A percentile compares a stretch with the other conserved stretches of the same genome.
These are phyloP conservation scores for Beverwykella pulmonaria DNA, from an alignment of 495 filamentous ascomycete species.

Conservation along the genomic window DNA sequence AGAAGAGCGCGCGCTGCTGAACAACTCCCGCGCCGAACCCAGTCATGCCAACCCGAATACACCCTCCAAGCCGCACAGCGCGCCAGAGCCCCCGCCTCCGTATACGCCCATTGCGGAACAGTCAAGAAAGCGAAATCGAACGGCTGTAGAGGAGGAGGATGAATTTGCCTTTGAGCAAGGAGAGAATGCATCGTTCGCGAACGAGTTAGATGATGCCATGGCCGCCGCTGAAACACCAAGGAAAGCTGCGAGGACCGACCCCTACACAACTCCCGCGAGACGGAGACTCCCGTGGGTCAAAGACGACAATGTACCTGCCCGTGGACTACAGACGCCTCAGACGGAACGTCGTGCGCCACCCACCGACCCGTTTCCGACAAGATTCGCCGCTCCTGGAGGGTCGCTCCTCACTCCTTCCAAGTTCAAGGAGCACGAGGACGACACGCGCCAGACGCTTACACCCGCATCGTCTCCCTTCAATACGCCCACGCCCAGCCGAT, in stretches of 20 bases:
- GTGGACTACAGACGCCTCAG: conserved; percentile 37
- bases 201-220: conserved; percentile 10
- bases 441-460: background rate
- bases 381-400: conserved; percentile 36
- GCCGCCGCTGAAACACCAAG: conserved; percentile 49
- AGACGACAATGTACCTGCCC: conserved; percentile 23
- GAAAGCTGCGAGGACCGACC: conserved; percentile 53
- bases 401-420: conserved; percentile 18
- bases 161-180: conserved; percentile 22
- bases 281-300: conserved; percentile 53
- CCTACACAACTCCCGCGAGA: conserved; percentile 55
- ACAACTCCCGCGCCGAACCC: conserved; percentile 53
- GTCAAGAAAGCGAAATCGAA: conserved; percentile 18
- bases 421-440: background rate
- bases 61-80: conserved; percentile 22
- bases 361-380: conserved; percentile 29
- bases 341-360: conserved; percentile 27
- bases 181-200: conserved; percentile 2
- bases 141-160: conserved; percentile 9
- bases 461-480: conserved; percentile 39
- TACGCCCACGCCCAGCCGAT: conserved; percentile 58
- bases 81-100: conserved; percentile 18
- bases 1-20: conserved; percentile 55
- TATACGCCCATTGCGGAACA: conserved; percentile 25
- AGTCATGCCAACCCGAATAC: conserved; percentile 26